Evolutionary conservation across 805 yeast species (phyloP).

Genomic region (Kluyveromyces aestuarii): DNA sequence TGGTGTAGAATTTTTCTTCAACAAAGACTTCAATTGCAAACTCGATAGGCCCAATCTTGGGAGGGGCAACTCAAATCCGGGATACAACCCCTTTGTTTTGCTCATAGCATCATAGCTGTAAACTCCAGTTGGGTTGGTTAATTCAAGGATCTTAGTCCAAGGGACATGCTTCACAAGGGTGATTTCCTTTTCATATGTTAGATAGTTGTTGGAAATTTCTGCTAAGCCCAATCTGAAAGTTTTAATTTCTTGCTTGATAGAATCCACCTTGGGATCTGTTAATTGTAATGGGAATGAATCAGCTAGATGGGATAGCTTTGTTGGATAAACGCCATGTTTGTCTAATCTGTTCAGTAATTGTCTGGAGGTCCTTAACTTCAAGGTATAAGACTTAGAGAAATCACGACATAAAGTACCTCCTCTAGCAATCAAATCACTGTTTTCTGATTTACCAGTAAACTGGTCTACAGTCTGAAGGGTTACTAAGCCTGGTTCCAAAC

Average conservation of each 20-base stretch:
- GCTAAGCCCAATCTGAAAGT: slow-evolving; percentile 64
- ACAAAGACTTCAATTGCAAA: slow-evolving; percentile 54
- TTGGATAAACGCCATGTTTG: slow-evolving; percentile 80
- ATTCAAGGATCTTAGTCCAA: slow-evolving; percentile 50
- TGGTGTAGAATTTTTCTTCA: slow-evolving; percentile 41
- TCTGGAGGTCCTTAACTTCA: slow-evolving; percentile 70
- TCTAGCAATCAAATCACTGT: slow-evolving; percentile 44
- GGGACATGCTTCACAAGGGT: slow-evolving; percentile 68
- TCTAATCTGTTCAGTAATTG: slow-evolving; percentile 62
- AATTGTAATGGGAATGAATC: slow-evolving; percentile 49
- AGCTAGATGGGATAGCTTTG: slow-evolving; percentile 70
- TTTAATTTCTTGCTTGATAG: slow-evolving; percentile 44
- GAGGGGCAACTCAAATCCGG: slow-evolving; percentile 68
- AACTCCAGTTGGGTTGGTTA: slow-evolving; percentile 58
- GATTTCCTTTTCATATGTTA: slow-evolving; percentile 67
- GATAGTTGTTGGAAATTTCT: slow-evolving; percentile 72
- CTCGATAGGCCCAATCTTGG: slow-evolving; percentile 66
- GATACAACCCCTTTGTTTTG: slow-evolving; percentile 40
- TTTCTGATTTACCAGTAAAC: slow-evolving; percentile 52
- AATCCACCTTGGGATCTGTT: slow-evolving; percentile 24
- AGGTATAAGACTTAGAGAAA: slow-evolving; percentile 68
- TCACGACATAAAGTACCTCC: slow-evolving; percentile 79
- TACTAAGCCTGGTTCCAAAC: slow-evolving; percentile 49
- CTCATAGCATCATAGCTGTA: slow-evolving; percentile 59
- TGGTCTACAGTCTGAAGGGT: slow-evolving; percentile 61